Evolutionary conservation across 345 rosid species (phyloP).

Genomic region (Gossypioides kirkii): DNA sequence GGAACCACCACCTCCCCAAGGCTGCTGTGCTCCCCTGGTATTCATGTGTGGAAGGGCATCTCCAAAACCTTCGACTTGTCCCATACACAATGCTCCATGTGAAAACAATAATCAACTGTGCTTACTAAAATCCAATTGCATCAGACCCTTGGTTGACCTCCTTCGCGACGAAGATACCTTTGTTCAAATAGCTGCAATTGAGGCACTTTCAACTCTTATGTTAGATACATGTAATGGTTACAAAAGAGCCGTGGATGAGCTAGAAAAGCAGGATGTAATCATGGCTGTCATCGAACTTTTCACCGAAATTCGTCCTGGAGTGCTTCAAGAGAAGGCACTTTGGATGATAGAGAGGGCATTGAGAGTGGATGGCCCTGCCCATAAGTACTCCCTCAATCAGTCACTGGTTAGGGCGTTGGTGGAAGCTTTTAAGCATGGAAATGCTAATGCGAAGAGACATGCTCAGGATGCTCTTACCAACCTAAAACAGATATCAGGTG

Average conservation of each 20-base stretch:
- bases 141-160: constrained; percentile 34
- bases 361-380: constrained; percentile 32
- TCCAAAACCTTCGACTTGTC: constrained; percentile 26
- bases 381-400: constrained; percentile 28
- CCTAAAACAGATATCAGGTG: constrained; percentile 34
- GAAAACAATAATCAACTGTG: constrained; percentile 29
- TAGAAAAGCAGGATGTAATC: constrained; percentile 24
- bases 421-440: constrained; percentile 37
- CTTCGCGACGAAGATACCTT: constrained; percentile 22
- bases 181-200: constrained; percentile 37
- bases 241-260: constrained; percentile 29
- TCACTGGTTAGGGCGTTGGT: constrained; percentile 38
- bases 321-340: constrained; percentile 33
- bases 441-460: constrained; percentile 27
- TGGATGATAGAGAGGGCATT: constrained; percentile 35
- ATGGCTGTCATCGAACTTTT: constrained; percentile 26
- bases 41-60: constrained; percentile 28
- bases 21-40: constrained; percentile 23
- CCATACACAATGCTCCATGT: constrained; percentile 26
- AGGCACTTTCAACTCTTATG: constrained; percentile 37
- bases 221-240: constrained; percentile 18
- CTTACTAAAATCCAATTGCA: constrained; percentile 29
- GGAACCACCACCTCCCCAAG: constrained; percentile 23
- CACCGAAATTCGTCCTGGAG: constrained; percentile 31
- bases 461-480: constrained; percentile 42